Percentiles rank a stretch among this genome's conserved stretches.
Evolutionary conservation across 306 rosid species (phyloP).

Genomic region (Cicer judaicum): DNA sequence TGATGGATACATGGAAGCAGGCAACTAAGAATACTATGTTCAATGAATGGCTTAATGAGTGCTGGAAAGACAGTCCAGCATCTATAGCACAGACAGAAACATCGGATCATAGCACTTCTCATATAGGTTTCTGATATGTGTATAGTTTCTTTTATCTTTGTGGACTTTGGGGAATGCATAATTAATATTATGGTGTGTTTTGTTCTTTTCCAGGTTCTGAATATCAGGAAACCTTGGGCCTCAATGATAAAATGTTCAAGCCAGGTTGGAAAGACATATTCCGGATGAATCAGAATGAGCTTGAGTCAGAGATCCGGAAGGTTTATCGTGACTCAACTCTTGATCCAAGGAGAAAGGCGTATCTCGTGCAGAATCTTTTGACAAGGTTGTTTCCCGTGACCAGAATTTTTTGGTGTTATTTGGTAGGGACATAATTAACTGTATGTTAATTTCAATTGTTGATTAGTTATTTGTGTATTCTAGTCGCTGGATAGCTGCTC

Average conservation of each 20-base stretch:
- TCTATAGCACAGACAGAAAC: constrained; percentile 56
- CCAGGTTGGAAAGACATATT: constrained; percentile 99
- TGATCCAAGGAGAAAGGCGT: constrained; percentile 98
- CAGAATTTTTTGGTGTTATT: constrained; percentile 33
- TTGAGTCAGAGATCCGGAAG: constrained; percentile 97
- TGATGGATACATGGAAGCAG: constrained; percentile 99
- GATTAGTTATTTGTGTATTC: constrained; percentile 44
- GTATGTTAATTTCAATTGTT: constrained; percentile 34
- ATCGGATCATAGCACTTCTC: constrained; percentile 60
- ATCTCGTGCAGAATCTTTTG: constrained; percentile 97
- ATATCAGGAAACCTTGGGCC: constrained; percentile 81
- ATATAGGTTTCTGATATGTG: constrained; percentile 55
- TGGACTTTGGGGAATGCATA: constrained; percentile 33
- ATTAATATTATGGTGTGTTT: constrained; percentile 34
- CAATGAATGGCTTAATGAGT: constrained; percentile 97
- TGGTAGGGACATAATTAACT: constrained; percentile 26
- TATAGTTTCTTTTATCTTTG: constrained; percentile 37
- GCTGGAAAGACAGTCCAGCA: constrained; percentile 86
- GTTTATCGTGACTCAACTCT: constrained; percentile 92
- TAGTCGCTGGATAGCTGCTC: constrained; percentile 99
- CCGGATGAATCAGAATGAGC: constrained; percentile 97
- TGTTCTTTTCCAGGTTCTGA: constrained; percentile 63
- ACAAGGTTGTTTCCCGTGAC: constrained; percentile 73
- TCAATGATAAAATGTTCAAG: constrained; percentile 90
- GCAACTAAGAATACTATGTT: constrained; percentile 98